phyloP scores from a whole-genome alignment of 192 early-diverging fungal species.

The Gryganskiella cystojenkinii region DNA sequence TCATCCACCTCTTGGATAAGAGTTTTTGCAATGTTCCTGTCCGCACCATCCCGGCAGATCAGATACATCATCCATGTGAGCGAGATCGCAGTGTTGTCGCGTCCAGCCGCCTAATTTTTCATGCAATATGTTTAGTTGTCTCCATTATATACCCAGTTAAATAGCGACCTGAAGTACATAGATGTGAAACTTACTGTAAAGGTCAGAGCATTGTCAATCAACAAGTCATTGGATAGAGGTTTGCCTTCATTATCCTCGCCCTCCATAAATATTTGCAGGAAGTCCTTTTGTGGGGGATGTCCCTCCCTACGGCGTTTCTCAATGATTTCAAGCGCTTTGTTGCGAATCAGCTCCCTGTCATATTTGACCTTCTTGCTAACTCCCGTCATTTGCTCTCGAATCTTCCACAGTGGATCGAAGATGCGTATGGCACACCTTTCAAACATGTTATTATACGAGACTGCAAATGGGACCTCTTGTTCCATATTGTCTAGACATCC shows the following conservation, averaged over 20 bases:
- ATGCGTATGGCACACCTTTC: conserved; percentile 13
- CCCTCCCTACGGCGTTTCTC: conserved; percentile 23
- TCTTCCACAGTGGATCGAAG: conserved; percentile 19
- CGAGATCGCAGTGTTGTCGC: conserved; percentile 64
- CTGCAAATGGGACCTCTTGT: conserved; percentile 45
- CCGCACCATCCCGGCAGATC: conserved; percentile 29
- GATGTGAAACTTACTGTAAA: conserved; percentile 38
- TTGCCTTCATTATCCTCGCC: conserved; percentile 40
- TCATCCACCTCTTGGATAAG: conserved; percentile 44
- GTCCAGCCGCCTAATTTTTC: conserved; percentile 20
- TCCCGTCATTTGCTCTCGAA: conserved; percentile 25
- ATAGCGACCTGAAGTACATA: no score
- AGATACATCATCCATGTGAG: conserved; percentile 65
- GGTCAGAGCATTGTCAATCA: conserved; percentile 53
- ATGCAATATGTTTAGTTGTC: background rate
- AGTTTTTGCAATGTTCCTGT: conserved; percentile 22
- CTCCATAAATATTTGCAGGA: conserved; percentile 56
- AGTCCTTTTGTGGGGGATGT: conserved; percentile 15
- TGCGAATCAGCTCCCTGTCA: conserved; percentile 13
- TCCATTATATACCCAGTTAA: background rate
- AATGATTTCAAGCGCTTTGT: conserved; percentile 21
- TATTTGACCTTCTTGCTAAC: conserved; percentile 7
- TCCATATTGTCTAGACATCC: conserved; percentile 28
- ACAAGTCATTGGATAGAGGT: conserved; percentile 24
- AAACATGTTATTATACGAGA: conserved; percentile 56